Percentiles rank a stretch among this genome's conserved stretches.
These are phyloP conservation scores for Cryphonectria radicalis DNA, from an alignment of 2,329 filamentous ascomycete genomes.

Conservation along the genomic window DNA sequence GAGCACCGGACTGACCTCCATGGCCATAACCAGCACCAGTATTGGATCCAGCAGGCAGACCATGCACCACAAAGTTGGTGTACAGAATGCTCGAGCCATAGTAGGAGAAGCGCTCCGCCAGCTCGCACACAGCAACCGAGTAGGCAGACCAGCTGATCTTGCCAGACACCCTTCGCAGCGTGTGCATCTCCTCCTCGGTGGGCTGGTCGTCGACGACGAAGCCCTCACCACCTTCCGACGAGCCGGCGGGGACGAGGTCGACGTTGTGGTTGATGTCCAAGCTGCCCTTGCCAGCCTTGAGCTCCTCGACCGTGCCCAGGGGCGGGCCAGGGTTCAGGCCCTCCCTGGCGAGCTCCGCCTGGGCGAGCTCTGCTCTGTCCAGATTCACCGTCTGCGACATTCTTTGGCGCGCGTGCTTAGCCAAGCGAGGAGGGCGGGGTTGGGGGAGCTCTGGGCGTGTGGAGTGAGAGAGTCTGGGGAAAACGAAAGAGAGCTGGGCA, in stretches of 20 bases:
- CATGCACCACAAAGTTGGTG: slow-evolving; percentile 67
- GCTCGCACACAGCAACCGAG: slow-evolving; percentile 72
- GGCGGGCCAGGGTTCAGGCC: slow-evolving; percentile 22
- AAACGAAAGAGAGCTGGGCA: background rate
- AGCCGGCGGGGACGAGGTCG: background rate
- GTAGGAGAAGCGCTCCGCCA: slow-evolving; percentile 79
- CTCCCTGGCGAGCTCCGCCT: slow-evolving; percentile 25
- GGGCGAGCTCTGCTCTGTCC: slow-evolving; percentile 31
- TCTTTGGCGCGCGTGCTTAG: slow-evolving; percentile 4
- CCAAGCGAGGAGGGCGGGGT: background rate
- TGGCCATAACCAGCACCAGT: slow-evolving; percentile 52
- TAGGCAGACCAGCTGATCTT: slow-evolving; percentile 69
- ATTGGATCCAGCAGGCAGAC: slow-evolving; percentile 56
- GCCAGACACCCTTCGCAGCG: slow-evolving; percentile 66
- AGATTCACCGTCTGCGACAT: slow-evolving; percentile 31
- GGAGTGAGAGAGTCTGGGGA: background rate
- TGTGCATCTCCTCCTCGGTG: slow-evolving; percentile 64
- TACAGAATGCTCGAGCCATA: slow-evolving; percentile 73
- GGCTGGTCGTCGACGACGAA: slow-evolving; percentile 44
- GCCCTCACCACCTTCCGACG: slow-evolving; percentile 4
- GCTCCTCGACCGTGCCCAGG: slow-evolving; percentile 23
- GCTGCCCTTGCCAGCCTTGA: slow-evolving; percentile 22
- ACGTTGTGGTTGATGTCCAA: slow-evolving; percentile 15
- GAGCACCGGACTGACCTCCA: slow-evolving; percentile 51
- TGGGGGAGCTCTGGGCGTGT: background rate